These are phyloP conservation scores for Schizophyllum commune DNA, from an alignment of 1,284 basidiomycete species.

Conservation along the genomic window DNA sequence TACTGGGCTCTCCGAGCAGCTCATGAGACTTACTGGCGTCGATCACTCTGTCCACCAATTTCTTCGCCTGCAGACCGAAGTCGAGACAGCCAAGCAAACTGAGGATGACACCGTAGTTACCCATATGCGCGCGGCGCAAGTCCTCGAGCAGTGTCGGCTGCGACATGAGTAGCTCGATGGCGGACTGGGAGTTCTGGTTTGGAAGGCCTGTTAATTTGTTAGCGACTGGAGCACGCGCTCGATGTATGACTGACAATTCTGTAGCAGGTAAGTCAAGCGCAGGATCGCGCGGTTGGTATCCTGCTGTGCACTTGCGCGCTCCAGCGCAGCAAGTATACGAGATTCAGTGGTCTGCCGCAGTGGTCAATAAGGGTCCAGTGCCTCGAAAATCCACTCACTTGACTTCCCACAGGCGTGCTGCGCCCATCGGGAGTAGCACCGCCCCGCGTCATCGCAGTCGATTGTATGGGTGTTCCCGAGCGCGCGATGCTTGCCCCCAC, in stretches of 20 bases:
- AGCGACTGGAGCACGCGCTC: too few relatives aligned
- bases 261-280: slow-evolving; percentile 78
- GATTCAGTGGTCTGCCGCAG: slow-evolving; percentile 41
- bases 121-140: slow-evolving; percentile 79
- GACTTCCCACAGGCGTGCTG: not conserved
- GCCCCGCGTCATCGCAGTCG: not conserved
- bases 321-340: slow-evolving; percentile 53
- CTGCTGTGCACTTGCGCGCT: slow-evolving; percentile 79
- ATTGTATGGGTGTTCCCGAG: not conserved
- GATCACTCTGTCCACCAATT: slow-evolving; percentile 81
- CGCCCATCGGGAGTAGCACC: not conserved
- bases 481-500: not conserved
- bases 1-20: not conserved
- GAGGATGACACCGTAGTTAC: slow-evolving; percentile 85
- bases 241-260: slow-evolving; percentile 68
- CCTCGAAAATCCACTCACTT: not conserved
- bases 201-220: too few relatives aligned
- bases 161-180: slow-evolving; percentile 76
- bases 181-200: slow-evolving; percentile 56
- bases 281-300: slow-evolving; percentile 78
- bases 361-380: not conserved
- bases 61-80: slow-evolving; percentile 75
- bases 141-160: slow-evolving; percentile 79
- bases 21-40: slow-evolving; percentile 57
- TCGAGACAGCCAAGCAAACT: slow-evolving; percentile 87